Evolutionary conservation across 1,284 basidiomycete genomes (phyloP), one percentile per base, ranked within the genome.

Genomic region (Cryptococcus sp.): DNA sequence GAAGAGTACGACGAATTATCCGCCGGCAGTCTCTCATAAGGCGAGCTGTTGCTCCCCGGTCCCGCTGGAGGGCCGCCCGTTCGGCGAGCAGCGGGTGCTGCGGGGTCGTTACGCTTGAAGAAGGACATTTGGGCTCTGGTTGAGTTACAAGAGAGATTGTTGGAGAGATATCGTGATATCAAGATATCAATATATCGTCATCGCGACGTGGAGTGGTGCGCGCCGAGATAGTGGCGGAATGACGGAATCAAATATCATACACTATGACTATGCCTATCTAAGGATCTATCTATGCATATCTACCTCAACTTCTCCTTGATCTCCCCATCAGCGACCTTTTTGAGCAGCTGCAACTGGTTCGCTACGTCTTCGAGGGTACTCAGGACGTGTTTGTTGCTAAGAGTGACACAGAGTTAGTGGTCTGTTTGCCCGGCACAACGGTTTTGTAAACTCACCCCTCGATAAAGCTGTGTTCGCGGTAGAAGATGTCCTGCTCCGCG

Each of bases 401-500:
- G 15, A 31, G n/a, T 1, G 6, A 2, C 15, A 38, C 16, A 11
- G 27, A 5, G 31, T 53, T 2, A 27, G 38, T 17, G 27, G 27
- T 53, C 45, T 57, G 53, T 40, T 5, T 8, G 16, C 38, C 1
- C 20, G 19, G 27, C 35, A 15, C 39, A 16, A 19, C 6, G 8
- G 17, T 19, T 20, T 25, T 7, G 44, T 16, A 10, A n/a, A 66
- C 72, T 65, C 49, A 73, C 41, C 94, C 95, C 53, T 88, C 81
- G 0, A 90, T 76, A 72, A 94, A 99, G 5, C 88, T 87, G 80
- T 95, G 94, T 76, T 96, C 93, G 47, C 89, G 88, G 71, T 95
- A 98, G 50, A 86, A 83, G 3, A 95, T 80, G 0, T 88, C 90
- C 63, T 93, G 87, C 73, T 94, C 89, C 67, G 84, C 81, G 20